Base-by-base conservation (phyloP, 129 eudicot species). In the Cynara cardunculus region DNA sequence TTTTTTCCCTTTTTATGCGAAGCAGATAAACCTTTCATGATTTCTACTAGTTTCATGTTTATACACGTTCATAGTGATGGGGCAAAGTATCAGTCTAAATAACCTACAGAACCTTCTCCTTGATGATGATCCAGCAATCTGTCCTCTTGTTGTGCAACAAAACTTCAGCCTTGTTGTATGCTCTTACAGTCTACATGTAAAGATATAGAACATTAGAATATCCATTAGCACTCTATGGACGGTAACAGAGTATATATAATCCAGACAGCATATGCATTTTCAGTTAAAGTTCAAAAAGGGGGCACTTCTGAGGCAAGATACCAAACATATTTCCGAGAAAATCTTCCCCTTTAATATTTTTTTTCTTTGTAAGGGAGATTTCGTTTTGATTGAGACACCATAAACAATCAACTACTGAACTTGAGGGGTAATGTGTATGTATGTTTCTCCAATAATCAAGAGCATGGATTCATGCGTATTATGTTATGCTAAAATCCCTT, bases 71-170 rank as follows among this genome's bases (percentile, higher is more conserved):
- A 46, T 28, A 69, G 4, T 41, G 35, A 80, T 18, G 22, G 25
- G 64, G 64, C n/a, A 25, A 37, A 28, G 39, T 68, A 69, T 25
- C 22, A 86, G 80, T 82, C 22, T 14, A 31, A 41, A 31, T 49
- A 79, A n/a, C 39, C 62, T 24, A 72, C 41, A 61, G n/a, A 80
- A 94, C 98, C 96, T 94, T 94, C n/a, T 94, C 88, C 87, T 94
- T 94, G 79, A 94, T 92, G 81, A 94, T 92, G 86, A 94, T 86
- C 97, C 98, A 94, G 83, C 98, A 94, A 82, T 94, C 98, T n/a
- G 96, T 92, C 88, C 96, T 83, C 83, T 86, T 94, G 90, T 90
- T 90, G 78, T 94, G 98, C 87, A 86, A 86, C 31, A 91, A 84
- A 80, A 94, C 89, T 78, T 90, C 98, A 25, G 83, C 90, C 81